A percentile compares a stretch with the other conserved stretches of the same genome.
Evolutionary conservation across 768 basidiomycete species (phyloP).

Genomic region (Russula lepida): DNA sequence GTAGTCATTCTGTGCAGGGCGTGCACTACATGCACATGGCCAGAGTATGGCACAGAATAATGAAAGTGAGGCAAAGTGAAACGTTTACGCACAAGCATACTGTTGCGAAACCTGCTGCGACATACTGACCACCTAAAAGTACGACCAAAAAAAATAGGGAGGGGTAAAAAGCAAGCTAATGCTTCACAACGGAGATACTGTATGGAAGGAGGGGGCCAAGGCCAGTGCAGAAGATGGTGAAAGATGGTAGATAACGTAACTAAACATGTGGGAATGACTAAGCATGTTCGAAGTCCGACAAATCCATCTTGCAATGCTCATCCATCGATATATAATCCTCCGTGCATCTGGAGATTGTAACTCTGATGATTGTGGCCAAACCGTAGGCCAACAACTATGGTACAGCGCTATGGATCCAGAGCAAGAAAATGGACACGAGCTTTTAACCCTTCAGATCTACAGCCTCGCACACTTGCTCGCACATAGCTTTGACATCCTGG

Average conservation of each 20-base stretch:
- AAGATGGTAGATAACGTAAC: too few relatives aligned
- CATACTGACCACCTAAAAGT: conserved; percentile 37
- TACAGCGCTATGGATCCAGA: too few relatives aligned
- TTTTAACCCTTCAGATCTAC: too few relatives aligned
- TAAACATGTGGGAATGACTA: too few relatives aligned
- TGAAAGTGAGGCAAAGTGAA: not conserved
- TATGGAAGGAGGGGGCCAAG: not conserved
- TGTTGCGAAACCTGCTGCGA: conserved; percentile 70
- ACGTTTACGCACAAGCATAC: conserved; percentile 62
- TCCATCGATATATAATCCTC: too few relatives aligned
- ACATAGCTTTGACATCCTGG: not conserved
- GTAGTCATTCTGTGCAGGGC: not conserved
- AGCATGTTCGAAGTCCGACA: too few relatives aligned
- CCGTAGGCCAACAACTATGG: too few relatives aligned
- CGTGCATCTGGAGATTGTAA: too few relatives aligned
- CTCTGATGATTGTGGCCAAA: too few relatives aligned
- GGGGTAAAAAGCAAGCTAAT: conserved; percentile 70
- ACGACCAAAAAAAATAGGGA: conserved; percentile 16
- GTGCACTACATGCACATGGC: not conserved
- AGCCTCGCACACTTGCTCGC: too few relatives aligned
- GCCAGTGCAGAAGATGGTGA: not conserved
- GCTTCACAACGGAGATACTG: conserved; percentile 40
- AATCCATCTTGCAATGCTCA: too few relatives aligned
- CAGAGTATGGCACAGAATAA: not conserved
- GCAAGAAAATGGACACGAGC: too few relatives aligned